Conservation (phyloP, 805 yeast genomes). For the Kodamaea leandrae region DNA sequence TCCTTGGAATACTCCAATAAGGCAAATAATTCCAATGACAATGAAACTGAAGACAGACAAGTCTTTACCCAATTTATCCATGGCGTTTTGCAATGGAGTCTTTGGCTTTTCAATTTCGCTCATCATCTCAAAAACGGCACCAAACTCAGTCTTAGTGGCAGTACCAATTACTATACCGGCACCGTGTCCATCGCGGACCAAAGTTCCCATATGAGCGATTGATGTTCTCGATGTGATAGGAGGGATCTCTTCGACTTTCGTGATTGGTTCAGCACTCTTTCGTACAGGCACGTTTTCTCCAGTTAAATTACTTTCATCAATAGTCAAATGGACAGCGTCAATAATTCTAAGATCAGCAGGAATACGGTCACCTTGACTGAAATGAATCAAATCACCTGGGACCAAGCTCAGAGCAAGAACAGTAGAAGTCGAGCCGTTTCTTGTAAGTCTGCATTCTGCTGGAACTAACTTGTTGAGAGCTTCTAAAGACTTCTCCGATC, state of each 20-base stretch:
- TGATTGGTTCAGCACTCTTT: conserved; percentile 52
- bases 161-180: conserved; percentile 91
- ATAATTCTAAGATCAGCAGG: conserved; percentile 92
- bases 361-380: conserved; percentile 89
- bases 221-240: conserved; percentile 69
- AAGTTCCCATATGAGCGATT: conserved; percentile 95
- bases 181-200: conserved; percentile 95
- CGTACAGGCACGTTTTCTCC: conserved; percentile 91
- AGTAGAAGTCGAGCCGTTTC: conserved; percentile 76
- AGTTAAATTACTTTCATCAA: conserved; percentile 92
- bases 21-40: conserved; percentile 87
- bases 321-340: conserved; percentile 72
- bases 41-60: conserved; percentile 79
- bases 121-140: conserved; percentile 95
- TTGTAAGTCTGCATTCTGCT: conserved; percentile 88
- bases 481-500: conserved; percentile 91
- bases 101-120: conserved; percentile 93
- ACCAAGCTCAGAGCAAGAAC: conserved; percentile 85
- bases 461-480: conserved; percentile 93
- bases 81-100: conserved; percentile 91
- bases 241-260: conserved; percentile 29
- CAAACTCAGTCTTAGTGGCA: conserved; percentile 87
- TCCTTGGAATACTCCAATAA: conserved; percentile 89
- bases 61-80: conserved; percentile 95
- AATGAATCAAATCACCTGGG: conserved; percentile 93